Evolutionary conservation across 2,329 filamentous ascomycete genomes (phyloP).

Genomic region (Periglandula ipomoeae): DNA sequence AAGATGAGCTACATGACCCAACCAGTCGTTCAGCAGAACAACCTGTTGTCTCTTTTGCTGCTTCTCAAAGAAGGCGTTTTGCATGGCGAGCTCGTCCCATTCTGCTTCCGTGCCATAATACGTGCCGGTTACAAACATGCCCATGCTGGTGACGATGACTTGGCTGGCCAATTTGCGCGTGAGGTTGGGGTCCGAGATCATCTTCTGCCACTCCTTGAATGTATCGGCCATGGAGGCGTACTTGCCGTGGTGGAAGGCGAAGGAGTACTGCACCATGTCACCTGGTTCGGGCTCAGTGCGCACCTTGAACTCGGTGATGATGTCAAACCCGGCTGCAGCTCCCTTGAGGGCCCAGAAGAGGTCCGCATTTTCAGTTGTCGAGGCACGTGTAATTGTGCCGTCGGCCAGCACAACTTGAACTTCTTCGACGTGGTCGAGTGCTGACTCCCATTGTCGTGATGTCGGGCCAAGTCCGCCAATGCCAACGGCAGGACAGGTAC

Average conservation of each 20-base stretch:
- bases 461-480: not conserved
- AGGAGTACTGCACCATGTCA: not conserved
- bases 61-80: not conserved
- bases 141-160: not conserved
- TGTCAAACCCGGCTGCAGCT: not conserved
- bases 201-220: not conserved
- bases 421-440: not conserved
- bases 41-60: not conserved
- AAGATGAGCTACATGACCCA: not conserved
- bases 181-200: not conserved
- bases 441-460: not conserved
- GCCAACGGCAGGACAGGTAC: slow-evolving; percentile 51
- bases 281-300: not conserved
- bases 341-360: not conserved
- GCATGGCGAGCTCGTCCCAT: not conserved
- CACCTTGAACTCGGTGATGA: slow-evolving; percentile 3
- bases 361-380: not conserved
- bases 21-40: not conserved
- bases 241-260: not conserved
- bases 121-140: not conserved
- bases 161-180: not conserved
- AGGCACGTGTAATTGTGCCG: not conserved
- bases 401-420: not conserved
- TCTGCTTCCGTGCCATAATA: not conserved
- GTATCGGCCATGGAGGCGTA: not conserved